Conservation (phyloP, 2,329 filamentous ascomycete genomes). For the Neonectria sp. region DNA sequence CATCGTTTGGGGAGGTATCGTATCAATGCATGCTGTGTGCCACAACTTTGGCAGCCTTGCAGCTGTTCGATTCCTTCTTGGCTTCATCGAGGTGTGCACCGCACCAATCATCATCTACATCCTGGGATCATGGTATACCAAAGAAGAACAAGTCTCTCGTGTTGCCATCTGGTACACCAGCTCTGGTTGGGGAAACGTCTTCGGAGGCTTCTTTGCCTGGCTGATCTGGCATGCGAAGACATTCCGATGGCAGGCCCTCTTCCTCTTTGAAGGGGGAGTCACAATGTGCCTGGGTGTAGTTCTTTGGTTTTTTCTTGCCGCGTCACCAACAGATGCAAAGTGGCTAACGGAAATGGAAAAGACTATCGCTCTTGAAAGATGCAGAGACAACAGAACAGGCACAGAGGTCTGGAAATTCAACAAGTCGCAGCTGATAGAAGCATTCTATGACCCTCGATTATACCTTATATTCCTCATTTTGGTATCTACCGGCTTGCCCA, state of each 20-base stretch:
- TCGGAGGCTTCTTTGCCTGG: constrained; percentile 25
- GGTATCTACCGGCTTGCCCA: constrained; percentile 21
- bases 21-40: constrained; percentile 11
- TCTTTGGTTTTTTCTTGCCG: constrained; percentile 12
- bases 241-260: constrained; percentile 20
- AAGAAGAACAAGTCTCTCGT: constrained; percentile 20
- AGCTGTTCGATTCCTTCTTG: constrained; percentile 22
- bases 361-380: constrained; percentile 19
- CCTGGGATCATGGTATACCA: constrained; percentile 23
- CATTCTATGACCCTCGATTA: constrained; percentile 19
- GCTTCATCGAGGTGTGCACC: constrained; percentile 22
- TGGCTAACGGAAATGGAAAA: constrained; percentile 26
- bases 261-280: constrained; percentile 7
- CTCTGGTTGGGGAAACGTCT: constrained; percentile 17
- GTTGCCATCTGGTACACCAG: constrained; percentile 18
- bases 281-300: constrained; percentile 7
- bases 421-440: constrained; percentile 14
- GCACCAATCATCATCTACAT: constrained; percentile 18
- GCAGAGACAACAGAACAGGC: constrained; percentile 20
- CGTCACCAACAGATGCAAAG: constrained; percentile 14
- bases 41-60: constrained; percentile 24
- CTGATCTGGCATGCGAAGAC: constrained; percentile 10
- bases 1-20: constrained; percentile 22
- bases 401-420: constrained; percentile 26
- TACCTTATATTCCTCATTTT: constrained; percentile 24